Percentiles rank a stretch among this genome's conserved stretches.
Conservation (phyloP, 306 rosid genomes). For the Fagus sylvatica region DNA sequence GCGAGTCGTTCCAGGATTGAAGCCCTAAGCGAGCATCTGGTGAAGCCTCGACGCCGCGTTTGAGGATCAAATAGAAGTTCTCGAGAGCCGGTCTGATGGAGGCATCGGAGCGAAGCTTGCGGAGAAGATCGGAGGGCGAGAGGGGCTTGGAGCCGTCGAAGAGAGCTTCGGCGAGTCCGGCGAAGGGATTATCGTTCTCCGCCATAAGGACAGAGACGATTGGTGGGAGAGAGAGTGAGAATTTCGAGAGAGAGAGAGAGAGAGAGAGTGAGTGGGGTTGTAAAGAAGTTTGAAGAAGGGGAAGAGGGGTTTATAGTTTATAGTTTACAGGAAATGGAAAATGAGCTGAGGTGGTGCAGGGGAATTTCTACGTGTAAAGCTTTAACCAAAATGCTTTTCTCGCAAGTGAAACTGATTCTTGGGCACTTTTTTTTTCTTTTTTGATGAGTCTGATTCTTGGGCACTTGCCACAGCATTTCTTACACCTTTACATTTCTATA, state of each 20-base stretch:
- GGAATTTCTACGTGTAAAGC: no score
- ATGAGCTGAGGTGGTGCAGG: constrained; percentile 7
- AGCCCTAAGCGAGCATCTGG: constrained; percentile 47
- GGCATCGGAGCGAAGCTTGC: constrained; percentile 57
- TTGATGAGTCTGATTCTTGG: no score
- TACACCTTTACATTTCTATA: no score
- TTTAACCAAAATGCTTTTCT: constrained; percentile 4
- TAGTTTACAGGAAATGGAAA: background rate
- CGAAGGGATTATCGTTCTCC: constrained; percentile 42
- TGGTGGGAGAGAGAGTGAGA: constrained; percentile 1
- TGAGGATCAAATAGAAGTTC: constrained; percentile 55
- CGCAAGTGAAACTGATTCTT: constrained; percentile 19
- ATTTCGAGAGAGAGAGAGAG: background rate
- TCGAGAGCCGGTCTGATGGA: constrained; percentile 59
- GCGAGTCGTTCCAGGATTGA: constrained; percentile 73
- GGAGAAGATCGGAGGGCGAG: constrained; percentile 58
- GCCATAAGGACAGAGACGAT: constrained; percentile 60
- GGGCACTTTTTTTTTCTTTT: background rate
- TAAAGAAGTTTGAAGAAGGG: background rate
- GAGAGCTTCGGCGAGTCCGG: constrained; percentile 56
- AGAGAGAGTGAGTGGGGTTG: background rate
- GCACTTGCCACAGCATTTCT: no score
- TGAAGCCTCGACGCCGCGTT: constrained; percentile 41
- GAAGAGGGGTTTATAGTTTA: background rate
- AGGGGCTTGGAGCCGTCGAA: constrained; percentile 36